Conservation (phyloP, 192 early-diverging fungal species). For the Coemansia interrupta region DNA sequence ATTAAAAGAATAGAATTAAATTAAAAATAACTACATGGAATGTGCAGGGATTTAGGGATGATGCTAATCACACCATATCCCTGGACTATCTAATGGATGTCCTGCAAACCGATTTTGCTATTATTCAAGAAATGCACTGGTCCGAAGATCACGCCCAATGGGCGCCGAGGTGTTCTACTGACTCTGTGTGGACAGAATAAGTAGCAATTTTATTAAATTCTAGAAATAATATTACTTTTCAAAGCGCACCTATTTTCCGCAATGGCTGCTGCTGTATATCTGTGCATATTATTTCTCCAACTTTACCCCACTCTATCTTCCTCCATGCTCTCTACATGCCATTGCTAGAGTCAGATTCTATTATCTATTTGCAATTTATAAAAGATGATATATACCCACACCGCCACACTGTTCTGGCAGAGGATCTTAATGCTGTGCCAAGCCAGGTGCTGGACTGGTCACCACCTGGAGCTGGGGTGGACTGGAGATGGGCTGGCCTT, state of each 20-base stretch:
- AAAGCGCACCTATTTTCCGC: not conserved
- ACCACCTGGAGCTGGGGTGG: not conserved
- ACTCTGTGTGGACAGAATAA: not conserved
- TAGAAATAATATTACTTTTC: not conserved
- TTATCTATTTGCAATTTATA: not conserved
- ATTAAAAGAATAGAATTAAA: slow-evolving; percentile 2
- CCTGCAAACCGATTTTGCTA: not conserved
- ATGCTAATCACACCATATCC: not conserved
- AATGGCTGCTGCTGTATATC: not conserved
- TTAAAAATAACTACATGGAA: slow-evolving; percentile 1
- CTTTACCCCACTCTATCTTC: not conserved
- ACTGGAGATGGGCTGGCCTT: not conserved
- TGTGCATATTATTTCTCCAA: not conserved
- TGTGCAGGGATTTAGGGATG: not conserved
- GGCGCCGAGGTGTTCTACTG: not conserved
- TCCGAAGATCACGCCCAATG: not conserved
- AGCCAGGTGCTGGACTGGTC: not conserved
- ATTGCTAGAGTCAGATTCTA: too few relatives aligned
- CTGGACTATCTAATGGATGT: not conserved
- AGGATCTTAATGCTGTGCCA: not conserved
- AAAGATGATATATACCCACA: not conserved
- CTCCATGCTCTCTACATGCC: not conserved
- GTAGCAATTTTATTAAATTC: slow-evolving; percentile 2
- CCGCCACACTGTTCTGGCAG: not conserved
- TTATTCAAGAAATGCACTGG: not conserved